Base-by-base conservation (phyloP, 164 flowering plant genomes). In the Litsea cubeba region DNA sequence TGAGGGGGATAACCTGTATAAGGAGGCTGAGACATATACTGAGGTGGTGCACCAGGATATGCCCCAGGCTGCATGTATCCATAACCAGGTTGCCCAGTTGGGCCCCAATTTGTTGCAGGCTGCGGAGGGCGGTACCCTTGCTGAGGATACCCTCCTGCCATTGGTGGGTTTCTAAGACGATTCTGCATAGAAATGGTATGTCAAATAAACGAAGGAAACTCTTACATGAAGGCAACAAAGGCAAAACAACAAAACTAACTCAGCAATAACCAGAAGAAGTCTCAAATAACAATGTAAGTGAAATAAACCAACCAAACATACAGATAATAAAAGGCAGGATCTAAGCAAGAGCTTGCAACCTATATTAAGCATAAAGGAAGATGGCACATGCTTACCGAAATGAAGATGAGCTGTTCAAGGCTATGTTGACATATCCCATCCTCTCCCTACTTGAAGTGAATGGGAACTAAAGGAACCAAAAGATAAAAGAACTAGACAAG, bases 371-470 rank as follows among this genome's bases (percentile, higher is more conserved):
- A 85, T 75, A 79, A 83, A 81, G 79, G 86, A 83, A 80, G 74
- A 79, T 81, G 83, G 80, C 83, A 80, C 95, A 88, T 71, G 88
- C 98, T 92, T 90, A 94, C 98, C 98, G 91, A 85, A 82, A 82
- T 74, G 82, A 84, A 80, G 82, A 72, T 81, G 85, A 78, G 79
- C 78, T 87, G 86, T 68, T 84, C 72, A 93, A 62, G 35, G 79
- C 81, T 83, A 90, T 92, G 89, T 94, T 97, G 79, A 94, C 97
- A 85, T 88, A 84, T 81, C 90, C 84, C 90, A 89, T 87, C 96
- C 86, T 85, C 93, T 83, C 85, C 92, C 91, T 85, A 91, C 81
- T 87, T 74, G 85, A 90, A 85, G 88, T 82, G 86, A 85, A 88
- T 83, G 87, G 89, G 91, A 82, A 84, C 91, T 74, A 74, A 74